Evolutionary conservation across 1,284 basidiomycete genomes (phyloP).

Genomic region (Trametes hirsuta): DNA sequence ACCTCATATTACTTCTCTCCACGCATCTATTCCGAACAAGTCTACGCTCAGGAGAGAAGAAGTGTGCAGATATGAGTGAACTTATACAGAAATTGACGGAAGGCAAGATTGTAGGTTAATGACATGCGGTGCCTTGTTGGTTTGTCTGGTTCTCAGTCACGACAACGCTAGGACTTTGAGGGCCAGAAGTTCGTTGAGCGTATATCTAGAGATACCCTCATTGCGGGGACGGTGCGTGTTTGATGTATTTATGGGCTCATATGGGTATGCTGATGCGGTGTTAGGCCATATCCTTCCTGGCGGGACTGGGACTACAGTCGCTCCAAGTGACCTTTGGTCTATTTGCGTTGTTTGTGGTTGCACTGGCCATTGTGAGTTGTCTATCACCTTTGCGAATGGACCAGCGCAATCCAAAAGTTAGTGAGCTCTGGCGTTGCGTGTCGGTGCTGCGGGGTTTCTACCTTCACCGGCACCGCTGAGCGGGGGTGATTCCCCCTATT

Average conservation of each 20-base stretch:
- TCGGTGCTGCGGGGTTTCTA: too few species aligned
- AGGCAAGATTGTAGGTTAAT: slow-evolving; percentile 42
- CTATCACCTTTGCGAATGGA: neutral
- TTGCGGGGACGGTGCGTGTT: slow-evolving; percentile 37
- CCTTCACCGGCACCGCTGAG: too few species aligned
- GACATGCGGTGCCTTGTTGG: neutral
- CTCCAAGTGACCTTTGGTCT: slow-evolving; percentile 60
- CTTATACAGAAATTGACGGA: slow-evolving; percentile 46
- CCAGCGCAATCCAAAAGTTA: too few species aligned
- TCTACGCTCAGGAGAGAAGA: neutral
- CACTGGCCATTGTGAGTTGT: slow-evolving; percentile 56
- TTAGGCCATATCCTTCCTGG: slow-evolving; percentile 65
- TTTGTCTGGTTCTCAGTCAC: neutral
- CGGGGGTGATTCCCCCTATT: too few species aligned
- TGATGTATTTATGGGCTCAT: neutral
- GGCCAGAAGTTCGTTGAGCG: slow-evolving; percentile 67
- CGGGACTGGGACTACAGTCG: slow-evolving; percentile 64
- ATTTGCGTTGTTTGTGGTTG: slow-evolving; percentile 49
- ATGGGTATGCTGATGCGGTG: neutral
- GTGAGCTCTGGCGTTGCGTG: too few species aligned
- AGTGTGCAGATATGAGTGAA: slow-evolving; percentile 13
- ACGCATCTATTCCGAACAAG: neutral
- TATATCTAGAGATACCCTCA: slow-evolving; percentile 47
- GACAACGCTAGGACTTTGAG: slow-evolving; percentile 64
- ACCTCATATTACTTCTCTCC: neutral